Base-by-base conservation (phyloP, 2,329 filamentous ascomycete species). In the Thermoascus crustaceus region DNA sequence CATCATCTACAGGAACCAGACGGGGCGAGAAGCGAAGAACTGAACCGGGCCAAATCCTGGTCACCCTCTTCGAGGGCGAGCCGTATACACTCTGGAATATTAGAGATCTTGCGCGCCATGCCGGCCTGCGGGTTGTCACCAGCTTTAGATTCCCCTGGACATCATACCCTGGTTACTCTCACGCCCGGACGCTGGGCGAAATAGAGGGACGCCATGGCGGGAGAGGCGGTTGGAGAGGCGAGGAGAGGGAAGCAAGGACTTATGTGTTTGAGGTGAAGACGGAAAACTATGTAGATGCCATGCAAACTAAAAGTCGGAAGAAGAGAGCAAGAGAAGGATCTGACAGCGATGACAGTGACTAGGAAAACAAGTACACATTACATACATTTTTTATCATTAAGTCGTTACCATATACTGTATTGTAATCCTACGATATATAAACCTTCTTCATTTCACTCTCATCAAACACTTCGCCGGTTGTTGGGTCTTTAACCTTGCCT, bases 1-100 rank as follows among this genome's bases (percentile, higher is more conserved):
- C n/a, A n/a, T n/a, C n/a, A n/a, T n/a, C 22, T 34, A 35, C 32
- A 7, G 19, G 17, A 45, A 42, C 23, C 38, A 38, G 40, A 42
- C 39, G 30, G 36, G 35, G 21, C 13, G 31, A 37, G 4, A 44
- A 23, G 27, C 30, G 10, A 30, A 38, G 21, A 35, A 53, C 50
- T 7, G 53, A 50, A 3, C 56, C 58, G n/a, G 67, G 67, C 4
- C 61, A 74, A 48, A 78, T 95, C 35, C 63, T 94, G 34, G 78
- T 96, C 14, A 93, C 87, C 0, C 66, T 96, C 7, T 98, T 98
- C 58, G 89, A 95, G 60, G 84, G 83, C 39, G 82, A 93, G 59
- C 91, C 91, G 0, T 98, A 98, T 58, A 89, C 86, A 2, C 72
- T 95, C 1, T 98, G 91, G 91, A 95, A 96, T 64, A 73, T 96